Conservation (phyloP, 805 yeast species). For the Candida ortonii region DNA sequence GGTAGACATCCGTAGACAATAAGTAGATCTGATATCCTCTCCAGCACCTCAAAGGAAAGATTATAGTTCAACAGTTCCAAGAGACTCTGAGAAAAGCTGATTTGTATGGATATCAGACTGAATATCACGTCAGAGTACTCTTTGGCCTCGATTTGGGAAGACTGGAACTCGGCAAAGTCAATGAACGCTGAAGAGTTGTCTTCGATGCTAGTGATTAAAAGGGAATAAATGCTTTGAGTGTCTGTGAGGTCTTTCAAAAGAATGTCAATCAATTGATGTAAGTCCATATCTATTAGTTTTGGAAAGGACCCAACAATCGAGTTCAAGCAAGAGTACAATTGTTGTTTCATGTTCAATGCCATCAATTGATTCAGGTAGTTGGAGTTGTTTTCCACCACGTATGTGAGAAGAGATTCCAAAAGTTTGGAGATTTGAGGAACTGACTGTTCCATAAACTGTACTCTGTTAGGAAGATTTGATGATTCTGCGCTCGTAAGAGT, state of each 20-base stretch:
- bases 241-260: conserved; percentile 20
- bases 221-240: conserved; percentile 19
- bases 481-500: conserved; percentile 54
- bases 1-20: conserved; percentile 42
- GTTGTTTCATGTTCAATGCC: conserved; percentile 26
- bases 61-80: conserved; percentile 20
- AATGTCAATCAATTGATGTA: conserved; percentile 12
- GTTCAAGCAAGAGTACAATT: conserved; percentile 29
- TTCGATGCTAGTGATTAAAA: conserved; percentile 10
- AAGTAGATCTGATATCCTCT: conserved; percentile 30
- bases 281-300: conserved; percentile 14
- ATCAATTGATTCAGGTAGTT: conserved; percentile 11
- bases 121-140: conserved; percentile 23
- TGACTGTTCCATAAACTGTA: conserved; percentile 32
- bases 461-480: conserved; percentile 36
- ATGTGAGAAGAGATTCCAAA: conserved; percentile 14
- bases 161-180: conserved; percentile 22
- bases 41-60: conserved; percentile 16
- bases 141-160: conserved; percentile 22
- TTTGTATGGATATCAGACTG: conserved; percentile 27
- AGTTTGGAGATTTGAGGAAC: conserved; percentile 30
- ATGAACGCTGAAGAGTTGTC: conserved; percentile 10
- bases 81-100: conserved; percentile 31
- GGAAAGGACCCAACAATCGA: conserved; percentile 27
- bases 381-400: conserved; percentile 4